A percentile compares a stretch with the other conserved stretches of the same genome.
These are phyloP conservation scores for Thermothelomyces thermophilus DNA, from an alignment of 2,329 filamentous ascomycete genomes.

Conservation along the genomic window DNA sequence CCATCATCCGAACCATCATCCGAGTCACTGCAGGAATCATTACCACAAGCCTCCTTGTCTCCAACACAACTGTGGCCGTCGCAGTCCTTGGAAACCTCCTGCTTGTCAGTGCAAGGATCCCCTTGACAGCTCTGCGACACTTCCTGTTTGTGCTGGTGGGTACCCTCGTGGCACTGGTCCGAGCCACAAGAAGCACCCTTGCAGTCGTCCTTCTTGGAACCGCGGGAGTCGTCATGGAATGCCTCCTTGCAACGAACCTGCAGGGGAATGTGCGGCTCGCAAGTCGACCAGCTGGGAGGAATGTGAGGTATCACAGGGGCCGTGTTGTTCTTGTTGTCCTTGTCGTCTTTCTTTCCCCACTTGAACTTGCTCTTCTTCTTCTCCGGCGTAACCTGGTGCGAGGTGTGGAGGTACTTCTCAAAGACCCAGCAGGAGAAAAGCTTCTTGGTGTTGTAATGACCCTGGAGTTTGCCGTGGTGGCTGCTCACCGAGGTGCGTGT, in stretches of 20 bases:
- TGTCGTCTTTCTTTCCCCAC: neutral
- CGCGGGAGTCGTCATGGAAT: neutral
- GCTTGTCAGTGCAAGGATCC: neutral
- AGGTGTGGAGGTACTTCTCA: conserved; percentile 4
- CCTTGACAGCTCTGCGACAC: neutral
- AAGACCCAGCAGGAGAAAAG: conserved; percentile 13
- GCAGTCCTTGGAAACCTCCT: neutral
- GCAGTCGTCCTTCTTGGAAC: neutral
- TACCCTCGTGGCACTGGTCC: neutral
- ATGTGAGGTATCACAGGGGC: neutral
- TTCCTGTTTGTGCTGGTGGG: neutral
- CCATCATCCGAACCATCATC: neutral
- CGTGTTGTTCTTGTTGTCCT: neutral
- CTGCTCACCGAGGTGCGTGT: neutral
- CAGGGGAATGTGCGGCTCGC: conserved; percentile 2
- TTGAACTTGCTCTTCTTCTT: neutral
- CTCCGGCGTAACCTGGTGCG: neutral
- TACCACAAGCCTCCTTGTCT: neutral
- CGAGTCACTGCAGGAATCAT: neutral
- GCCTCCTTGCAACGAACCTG: neutral
- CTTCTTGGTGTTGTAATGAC: conserved; percentile 11
- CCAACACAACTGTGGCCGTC: neutral
- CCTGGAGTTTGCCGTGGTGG: neutral
- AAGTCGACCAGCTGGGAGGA: neutral
- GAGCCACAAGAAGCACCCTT: neutral